Conservation (phyloP, 2,329 filamentous ascomycete genomes). For the Trichoderma sp. region DNA sequence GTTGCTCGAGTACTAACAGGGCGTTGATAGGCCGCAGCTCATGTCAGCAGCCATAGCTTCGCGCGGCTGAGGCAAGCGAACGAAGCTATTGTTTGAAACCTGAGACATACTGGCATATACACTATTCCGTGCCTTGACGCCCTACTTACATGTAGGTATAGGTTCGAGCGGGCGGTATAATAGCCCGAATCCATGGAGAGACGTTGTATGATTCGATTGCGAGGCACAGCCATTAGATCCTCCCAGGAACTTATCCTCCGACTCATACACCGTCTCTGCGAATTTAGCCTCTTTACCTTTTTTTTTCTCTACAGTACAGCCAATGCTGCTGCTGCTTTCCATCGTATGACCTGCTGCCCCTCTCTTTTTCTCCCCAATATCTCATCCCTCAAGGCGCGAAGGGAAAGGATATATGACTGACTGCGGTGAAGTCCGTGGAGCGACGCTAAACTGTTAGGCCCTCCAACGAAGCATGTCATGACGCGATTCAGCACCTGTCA, state of each 20-base stretch:
- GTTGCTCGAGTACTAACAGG: background rate
- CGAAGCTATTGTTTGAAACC: background rate
- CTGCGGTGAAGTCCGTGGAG: background rate
- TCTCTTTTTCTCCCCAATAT: background rate
- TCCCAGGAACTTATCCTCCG: conserved; percentile 22
- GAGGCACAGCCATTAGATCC: background rate
- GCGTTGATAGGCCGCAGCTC: conserved; percentile 3
- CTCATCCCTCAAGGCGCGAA: background rate
- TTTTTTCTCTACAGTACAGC: background rate
- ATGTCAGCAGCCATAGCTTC: conserved; percentile 2
- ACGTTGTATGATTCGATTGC: background rate
- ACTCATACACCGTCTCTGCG: background rate
- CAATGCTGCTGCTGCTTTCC: background rate
- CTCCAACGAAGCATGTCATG: conserved; percentile 1
- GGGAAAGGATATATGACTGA: background rate
- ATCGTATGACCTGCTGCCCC: conserved; percentile 4
- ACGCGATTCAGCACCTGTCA: background rate
- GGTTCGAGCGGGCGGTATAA: conserved; percentile 8
- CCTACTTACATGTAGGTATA: conserved; percentile 16
- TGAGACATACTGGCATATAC: background rate
- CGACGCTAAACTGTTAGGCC: conserved; percentile 1
- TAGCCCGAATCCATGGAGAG: conserved; percentile 14
- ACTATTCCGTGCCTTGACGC: background rate
- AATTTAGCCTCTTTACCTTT: background rate
- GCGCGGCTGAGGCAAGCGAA: background rate